These are phyloP conservation scores for Biscogniauxia sp. DNA, from an alignment of 2,329 filamentous ascomycete species.

Conservation along the genomic window DNA sequence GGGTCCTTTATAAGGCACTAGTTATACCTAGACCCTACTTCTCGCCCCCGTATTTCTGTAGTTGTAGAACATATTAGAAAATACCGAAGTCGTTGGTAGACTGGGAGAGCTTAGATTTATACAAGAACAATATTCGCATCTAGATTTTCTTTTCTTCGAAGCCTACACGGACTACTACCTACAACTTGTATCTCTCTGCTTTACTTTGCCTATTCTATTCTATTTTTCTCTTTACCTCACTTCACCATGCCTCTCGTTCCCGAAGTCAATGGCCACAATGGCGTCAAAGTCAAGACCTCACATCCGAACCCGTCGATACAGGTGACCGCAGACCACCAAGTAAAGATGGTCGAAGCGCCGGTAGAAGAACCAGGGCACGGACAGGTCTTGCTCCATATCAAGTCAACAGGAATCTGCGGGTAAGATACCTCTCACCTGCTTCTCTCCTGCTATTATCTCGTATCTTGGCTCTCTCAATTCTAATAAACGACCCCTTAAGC, in stretches of 20 bases:
- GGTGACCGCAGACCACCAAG: constrained; percentile 57
- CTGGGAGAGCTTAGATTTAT: neutral
- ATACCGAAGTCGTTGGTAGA: neutral
- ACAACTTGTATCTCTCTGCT: too few species aligned
- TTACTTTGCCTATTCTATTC: too few species aligned
- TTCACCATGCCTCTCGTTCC: neutral
- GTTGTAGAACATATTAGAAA: neutral
- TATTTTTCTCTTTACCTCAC: neutral
- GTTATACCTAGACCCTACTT: neutral
- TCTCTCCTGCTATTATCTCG: neutral
- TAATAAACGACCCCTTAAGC: constrained; percentile 28
- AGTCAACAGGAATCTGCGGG: constrained; percentile 62
- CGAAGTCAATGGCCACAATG: neutral
- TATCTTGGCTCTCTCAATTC: neutral
- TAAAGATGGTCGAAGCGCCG: constrained; percentile 56
- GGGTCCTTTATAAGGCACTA: neutral
- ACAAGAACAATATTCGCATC: neutral
- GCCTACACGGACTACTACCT: too few species aligned
- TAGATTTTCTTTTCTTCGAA: too few species aligned
- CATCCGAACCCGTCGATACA: constrained; percentile 51
- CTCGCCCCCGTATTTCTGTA: neutral
- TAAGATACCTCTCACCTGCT: constrained; percentile 28
- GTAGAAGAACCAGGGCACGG: constrained; percentile 50
- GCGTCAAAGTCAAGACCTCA: neutral
- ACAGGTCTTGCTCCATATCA: constrained; percentile 59